Evolutionary conservation across 176 grass and related monocot species (phyloP), one percentile per base, ranked within the genome.

Genomic region (Oryza australiensis): DNA sequence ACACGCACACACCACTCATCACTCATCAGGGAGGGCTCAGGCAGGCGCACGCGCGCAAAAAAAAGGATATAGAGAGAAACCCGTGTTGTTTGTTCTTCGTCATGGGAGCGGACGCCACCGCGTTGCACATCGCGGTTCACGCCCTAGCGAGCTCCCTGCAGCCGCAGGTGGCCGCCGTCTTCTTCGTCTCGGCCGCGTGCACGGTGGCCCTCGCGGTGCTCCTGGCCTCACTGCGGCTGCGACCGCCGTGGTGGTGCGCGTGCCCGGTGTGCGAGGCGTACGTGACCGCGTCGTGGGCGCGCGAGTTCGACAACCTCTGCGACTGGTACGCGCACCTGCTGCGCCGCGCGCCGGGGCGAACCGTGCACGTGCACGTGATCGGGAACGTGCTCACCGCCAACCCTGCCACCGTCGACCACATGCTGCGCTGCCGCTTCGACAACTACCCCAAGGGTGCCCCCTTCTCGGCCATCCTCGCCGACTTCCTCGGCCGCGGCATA

Each of bases 301-400:
- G 38, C 0, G 79, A 98, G 67, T 91, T 91, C 80, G 86, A 88
- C 51, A 94, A 95, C 87, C 88, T 98, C 79, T 86, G 88, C 66
- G 95, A 98, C 82, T 98, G 95, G 95, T 89, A 87, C 68, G 89
- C 95, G 8, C 79, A 98, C 75, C 90, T 98, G 63, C 95, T 98
- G 37, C 86, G 86, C 13, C 62, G 49, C 9, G 86, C 89, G 27
- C 90, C 92, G 4, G 94, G 90, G 22, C 82, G 76, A 6, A 98
- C 95, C 72, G 92, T 98, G 68, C 90, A 91, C 84, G 80, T 98
- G 62, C 95, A 95, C 67, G 92, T 94, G 16, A 88, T 93, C 43
- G 76, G 87, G 1, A 91, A 89, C 91, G 89, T 84, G 72, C 68
- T 97, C 64, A 92, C 95, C 41, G 92, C 90, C 64, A 62, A 94